Percentiles rank a stretch among this genome's conserved stretches.
Conservation (phyloP, 1,139 yeast genomes). For the Scheffersomyces illinoinensis region DNA sequence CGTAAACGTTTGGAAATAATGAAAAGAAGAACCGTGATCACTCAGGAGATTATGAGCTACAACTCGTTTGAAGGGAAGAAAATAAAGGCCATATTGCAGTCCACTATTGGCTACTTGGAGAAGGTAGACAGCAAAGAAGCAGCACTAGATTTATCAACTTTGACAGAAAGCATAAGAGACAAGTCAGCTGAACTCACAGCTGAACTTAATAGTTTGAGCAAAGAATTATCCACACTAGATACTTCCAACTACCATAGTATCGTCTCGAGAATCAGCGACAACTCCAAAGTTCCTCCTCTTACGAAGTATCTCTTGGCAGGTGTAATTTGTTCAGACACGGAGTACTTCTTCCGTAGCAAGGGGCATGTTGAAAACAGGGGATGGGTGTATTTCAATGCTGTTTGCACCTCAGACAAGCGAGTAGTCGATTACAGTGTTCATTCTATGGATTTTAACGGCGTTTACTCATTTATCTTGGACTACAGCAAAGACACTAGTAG, state of each 20-base stretch:
- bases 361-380: slow-evolving; percentile 8
- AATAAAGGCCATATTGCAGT: slow-evolving; percentile 25
- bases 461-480: slow-evolving; percentile 16
- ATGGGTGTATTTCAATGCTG: slow-evolving; percentile 15
- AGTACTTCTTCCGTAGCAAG: slow-evolving; percentile 22
- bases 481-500: slow-evolving; percentile 14
- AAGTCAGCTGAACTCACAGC: slow-evolving; percentile 17
- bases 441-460: slow-evolving; percentile 20
- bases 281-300: slow-evolving; percentile 13
- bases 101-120: slow-evolving; percentile 19
- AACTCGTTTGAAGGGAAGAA: slow-evolving; percentile 41
- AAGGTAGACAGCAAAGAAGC: slow-evolving; percentile 15
- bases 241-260: slow-evolving; percentile 24
- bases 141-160: slow-evolving; percentile 23
- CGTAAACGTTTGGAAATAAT: slow-evolving; percentile 14
- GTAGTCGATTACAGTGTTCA: slow-evolving; percentile 19
- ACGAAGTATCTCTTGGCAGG: slow-evolving; percentile 27
- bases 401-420: slow-evolving; percentile 9
- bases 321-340: slow-evolving; percentile 29
- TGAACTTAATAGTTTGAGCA: slow-evolving; percentile 17
- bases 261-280: slow-evolving; percentile 8
- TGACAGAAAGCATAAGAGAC: slow-evolving; percentile 18
- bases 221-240: slow-evolving; percentile 21
- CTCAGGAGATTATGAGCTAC: slow-evolving; percentile 27
- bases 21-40: slow-evolving; percentile 17